Conservation (phyloP, 2,329 filamentous ascomycete genomes). For the Gremmenia infestans region DNA sequence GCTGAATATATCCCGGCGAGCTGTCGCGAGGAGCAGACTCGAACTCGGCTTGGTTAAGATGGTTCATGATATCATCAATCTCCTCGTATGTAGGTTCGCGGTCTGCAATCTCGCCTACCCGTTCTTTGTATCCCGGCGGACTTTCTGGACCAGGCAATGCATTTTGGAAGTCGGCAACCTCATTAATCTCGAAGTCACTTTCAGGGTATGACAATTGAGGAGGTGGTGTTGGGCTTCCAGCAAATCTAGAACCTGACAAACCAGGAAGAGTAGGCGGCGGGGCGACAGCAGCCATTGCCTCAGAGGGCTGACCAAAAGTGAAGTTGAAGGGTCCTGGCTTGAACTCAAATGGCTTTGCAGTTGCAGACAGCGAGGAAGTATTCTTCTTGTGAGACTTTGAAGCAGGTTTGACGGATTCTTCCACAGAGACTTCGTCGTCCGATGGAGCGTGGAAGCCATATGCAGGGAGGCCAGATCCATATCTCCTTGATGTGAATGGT, state of each 20-base stretch:
- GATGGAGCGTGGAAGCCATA: conserved; percentile 30
- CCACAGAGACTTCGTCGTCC: conserved; percentile 17
- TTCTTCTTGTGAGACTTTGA: conserved; percentile 38
- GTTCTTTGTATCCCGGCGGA: conserved; percentile 13
- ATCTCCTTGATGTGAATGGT: conserved; percentile 25
- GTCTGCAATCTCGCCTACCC: conserved; percentile 4
- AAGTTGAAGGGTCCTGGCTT: conserved; percentile 25
- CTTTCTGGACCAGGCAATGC: conserved; percentile 22
- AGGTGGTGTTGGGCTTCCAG: conserved; percentile 26
- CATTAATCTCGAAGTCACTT: conserved; percentile 18
- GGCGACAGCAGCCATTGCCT: conserved; percentile 3
- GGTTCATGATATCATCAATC: conserved; percentile 88
- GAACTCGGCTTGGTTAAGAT: conserved; percentile 69
- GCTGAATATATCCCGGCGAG: conserved; percentile 43
- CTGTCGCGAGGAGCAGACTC: conserved; percentile 37
- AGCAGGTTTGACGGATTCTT: conserved; percentile 12
- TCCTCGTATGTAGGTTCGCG: conserved; percentile 60
- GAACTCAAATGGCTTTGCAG: conserved; percentile 61
- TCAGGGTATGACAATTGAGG: conserved; percentile 10
- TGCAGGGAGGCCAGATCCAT: conserved; percentile 24
- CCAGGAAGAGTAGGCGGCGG: conserved; percentile 17
- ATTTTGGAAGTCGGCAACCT: conserved; percentile 24
- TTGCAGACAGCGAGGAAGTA: conserved; percentile 60
- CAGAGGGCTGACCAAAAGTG: conserved; percentile 17
- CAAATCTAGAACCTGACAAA: conserved; percentile 27